A percentile compares a stretch with the other conserved stretches of the same genome.
Evolutionary conservation across 441 rosid species (phyloP).

Genomic region (Sinapis alba): DNA sequence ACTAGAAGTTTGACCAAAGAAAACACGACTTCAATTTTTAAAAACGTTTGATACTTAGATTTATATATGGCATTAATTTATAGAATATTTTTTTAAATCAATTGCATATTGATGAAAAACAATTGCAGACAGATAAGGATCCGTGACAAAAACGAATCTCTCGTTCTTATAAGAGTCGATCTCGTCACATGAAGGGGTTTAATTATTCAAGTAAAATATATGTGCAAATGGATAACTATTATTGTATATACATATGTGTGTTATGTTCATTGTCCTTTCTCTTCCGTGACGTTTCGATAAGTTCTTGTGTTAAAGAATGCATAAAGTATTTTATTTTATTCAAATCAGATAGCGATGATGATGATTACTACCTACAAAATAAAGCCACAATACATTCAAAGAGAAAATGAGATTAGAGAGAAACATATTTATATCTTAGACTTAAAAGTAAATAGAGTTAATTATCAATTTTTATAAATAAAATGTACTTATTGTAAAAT

Average conservation of each 20-base stretch:
- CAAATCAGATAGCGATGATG: conserved; percentile 4
- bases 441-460: too few species aligned
- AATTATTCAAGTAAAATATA: neutral
- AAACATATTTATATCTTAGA: too few species aligned
- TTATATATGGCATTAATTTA: neutral
- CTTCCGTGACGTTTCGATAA: conserved; percentile 28
- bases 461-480: too few species aligned
- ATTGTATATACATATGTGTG: neutral
- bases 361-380: neutral
- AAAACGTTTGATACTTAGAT: neutral
- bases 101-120: conserved; percentile 4
- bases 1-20: neutral
- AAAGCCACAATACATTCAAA: neutral
- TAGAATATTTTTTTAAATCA: neutral
- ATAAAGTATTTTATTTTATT: conserved; percentile 8
- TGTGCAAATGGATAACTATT: neutral
- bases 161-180: conserved; percentile 23
- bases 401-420: neutral
- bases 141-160: conserved; percentile 34
- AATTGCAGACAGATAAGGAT: conserved; percentile 25
- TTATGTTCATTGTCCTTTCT: conserved; percentile 8
- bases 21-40: neutral
- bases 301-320: conserved; percentile 7
- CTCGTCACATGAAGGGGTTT: conserved; percentile 23
- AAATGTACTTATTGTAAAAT: too few species aligned